Percentiles rank a stretch among this genome's conserved stretches.
Evolutionary conservation across 2,329 filamentous ascomycete genomes (phyloP).

Genomic region (Beauveria sp.): DNA sequence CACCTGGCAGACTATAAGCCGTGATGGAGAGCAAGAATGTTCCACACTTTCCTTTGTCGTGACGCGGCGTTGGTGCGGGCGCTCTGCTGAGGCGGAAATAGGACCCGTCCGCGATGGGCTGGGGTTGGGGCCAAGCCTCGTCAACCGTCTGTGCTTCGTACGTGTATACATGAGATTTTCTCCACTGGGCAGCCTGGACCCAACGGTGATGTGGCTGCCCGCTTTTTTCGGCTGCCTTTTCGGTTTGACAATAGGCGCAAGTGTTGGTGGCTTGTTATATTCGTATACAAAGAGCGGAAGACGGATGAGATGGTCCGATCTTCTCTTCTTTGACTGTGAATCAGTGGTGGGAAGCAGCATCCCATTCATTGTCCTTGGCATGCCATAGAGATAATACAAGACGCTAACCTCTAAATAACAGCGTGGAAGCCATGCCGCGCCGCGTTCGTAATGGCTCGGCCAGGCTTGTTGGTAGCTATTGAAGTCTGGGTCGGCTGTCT

Average conservation of each 20-base stretch:
- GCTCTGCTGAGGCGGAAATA: slow-evolving; percentile 3
- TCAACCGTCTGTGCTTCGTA: background rate
- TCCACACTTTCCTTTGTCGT: background rate
- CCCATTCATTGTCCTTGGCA: too few species aligned
- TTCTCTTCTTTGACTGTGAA: background rate
- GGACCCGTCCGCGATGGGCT: background rate
- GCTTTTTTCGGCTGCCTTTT: background rate
- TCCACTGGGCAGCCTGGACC: slow-evolving; percentile 1
- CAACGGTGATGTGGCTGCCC: background rate
- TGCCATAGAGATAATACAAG: too few species aligned
- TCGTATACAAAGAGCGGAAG: background rate
- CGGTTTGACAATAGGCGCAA: background rate
- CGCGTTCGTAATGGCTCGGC: background rate
- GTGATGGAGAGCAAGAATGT: background rate
- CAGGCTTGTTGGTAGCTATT: background rate
- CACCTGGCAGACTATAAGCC: background rate
- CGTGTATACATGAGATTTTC: background rate
- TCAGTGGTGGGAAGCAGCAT: background rate
- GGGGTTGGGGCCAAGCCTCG: slow-evolving; percentile 1
- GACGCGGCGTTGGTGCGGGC: background rate
- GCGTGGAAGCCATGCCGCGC: background rate
- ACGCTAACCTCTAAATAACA: too few species aligned
- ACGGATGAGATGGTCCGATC: too few species aligned
- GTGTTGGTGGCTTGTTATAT: background rate
- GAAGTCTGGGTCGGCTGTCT: background rate